These are phyloP conservation scores for Aspergillus coremiiformis DNA, from an alignment of 495 filamentous ascomycete genomes.

Conservation along the genomic window DNA sequence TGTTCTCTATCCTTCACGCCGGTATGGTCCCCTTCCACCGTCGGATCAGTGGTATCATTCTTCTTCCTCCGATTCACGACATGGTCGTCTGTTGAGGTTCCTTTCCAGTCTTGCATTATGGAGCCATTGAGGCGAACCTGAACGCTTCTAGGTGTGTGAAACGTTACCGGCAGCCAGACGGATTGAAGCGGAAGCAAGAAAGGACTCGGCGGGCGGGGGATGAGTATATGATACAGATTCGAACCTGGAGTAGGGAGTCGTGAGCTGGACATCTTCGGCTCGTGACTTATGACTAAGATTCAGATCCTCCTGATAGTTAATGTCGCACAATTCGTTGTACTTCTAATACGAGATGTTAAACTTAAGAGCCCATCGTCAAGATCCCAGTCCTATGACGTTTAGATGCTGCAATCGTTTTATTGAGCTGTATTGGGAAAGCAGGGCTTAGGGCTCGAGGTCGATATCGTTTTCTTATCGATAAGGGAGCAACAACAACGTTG, in stretches of 20 bases:
- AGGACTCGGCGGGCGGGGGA: constrained; percentile 7
- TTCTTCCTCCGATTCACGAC: constrained; percentile 27
- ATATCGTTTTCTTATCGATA: constrained; percentile 20
- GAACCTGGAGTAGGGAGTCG: constrained; percentile 4
- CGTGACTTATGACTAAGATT: background rate
- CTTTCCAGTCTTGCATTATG: constrained; percentile 30
- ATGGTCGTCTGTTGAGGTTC: constrained; percentile 30
- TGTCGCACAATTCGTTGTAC: too few species aligned
- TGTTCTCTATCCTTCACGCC: constrained; percentile 35
- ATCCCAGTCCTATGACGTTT: constrained; percentile 23
- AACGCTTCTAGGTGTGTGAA: constrained; percentile 1
- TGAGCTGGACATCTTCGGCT: constrained; percentile 10
- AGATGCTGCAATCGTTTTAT: constrained; percentile 22
- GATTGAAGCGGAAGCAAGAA: constrained; percentile 14
- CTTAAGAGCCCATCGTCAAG: background rate
- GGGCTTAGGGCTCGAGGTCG: constrained; percentile 13
- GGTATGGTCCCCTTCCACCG: constrained; percentile 26
- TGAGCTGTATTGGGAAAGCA: background rate
- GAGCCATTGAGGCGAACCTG: constrained; percentile 16
- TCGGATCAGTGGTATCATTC: constrained; percentile 37
- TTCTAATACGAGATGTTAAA: too few species aligned
- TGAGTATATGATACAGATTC: constrained; percentile 4
- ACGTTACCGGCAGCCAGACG: constrained; percentile 9
- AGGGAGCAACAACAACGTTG: constrained; percentile 2
- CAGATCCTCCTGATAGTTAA: background rate